Conservation (phyloP, 75 land plant species). For the Adiantum capillusveneris region DNA sequence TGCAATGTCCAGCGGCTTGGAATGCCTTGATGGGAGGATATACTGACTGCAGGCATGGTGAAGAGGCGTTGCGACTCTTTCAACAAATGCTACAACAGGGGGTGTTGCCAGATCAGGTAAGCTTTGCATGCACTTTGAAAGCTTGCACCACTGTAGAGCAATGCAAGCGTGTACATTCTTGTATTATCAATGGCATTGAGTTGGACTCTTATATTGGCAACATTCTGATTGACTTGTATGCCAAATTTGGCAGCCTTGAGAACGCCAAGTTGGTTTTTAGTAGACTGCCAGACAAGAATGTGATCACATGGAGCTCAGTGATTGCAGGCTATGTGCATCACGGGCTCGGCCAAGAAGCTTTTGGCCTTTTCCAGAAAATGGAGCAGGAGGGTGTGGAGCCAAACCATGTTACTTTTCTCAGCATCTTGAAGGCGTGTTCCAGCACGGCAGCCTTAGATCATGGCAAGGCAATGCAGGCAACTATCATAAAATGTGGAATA, state of each 20-base stretch:
- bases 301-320: constrained; percentile 31
- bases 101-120: constrained; percentile 26
- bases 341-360: constrained; percentile 11
- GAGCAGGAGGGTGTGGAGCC: constrained; percentile 12
- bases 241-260: constrained; percentile 22
- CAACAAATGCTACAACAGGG: constrained; percentile 7
- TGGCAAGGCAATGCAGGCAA: constrained; percentile 14
- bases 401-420: constrained; percentile 10
- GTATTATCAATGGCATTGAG: constrained; percentile 8
- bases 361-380: constrained; percentile 19
- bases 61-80: constrained; percentile 2
- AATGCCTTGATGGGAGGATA: constrained; percentile 58
- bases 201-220: constrained; percentile 18
- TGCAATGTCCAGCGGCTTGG: constrained; percentile 51
- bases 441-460: constrained; percentile 5
- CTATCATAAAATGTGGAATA: constrained; percentile 13
- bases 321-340: constrained; percentile 18
- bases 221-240: constrained; percentile 28
- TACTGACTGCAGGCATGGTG: constrained; percentile 2
- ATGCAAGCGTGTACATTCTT: constrained; percentile 16
- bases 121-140: constrained; percentile 16
- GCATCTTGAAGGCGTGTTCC: constrained; percentile 7
- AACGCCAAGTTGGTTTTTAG: constrained; percentile 16
- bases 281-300: constrained; percentile 14
- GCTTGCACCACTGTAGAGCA: constrained; percentile 15